These are phyloP conservation scores for Candida sp. DNA, from an alignment of 1,139 yeast species.

Conservation along the genomic window DNA sequence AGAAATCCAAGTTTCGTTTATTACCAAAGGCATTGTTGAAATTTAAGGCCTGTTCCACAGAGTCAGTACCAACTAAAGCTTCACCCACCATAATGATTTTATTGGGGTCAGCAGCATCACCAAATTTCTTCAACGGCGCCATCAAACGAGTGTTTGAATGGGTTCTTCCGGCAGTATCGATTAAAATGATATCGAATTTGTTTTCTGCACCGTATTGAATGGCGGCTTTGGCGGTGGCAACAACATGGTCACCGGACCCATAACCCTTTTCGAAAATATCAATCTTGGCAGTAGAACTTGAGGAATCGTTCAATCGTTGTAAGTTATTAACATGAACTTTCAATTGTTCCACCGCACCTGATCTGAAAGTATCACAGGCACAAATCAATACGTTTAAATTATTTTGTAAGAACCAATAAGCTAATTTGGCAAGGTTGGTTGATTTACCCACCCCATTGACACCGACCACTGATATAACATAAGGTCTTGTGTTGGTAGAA, in stretches of 20 bases:
- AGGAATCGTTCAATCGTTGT: constrained; percentile 41
- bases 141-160: constrained; percentile 93
- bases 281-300: constrained; percentile 50
- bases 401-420: constrained; percentile 93
- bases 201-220: constrained; percentile 62
- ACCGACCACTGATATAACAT: constrained; percentile 94
- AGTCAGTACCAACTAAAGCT: constrained; percentile 96
- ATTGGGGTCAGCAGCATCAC: constrained; percentile 93
- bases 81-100: constrained; percentile 99
- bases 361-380: constrained; percentile 97
- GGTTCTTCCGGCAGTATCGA: constrained; percentile 98
- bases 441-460: constrained; percentile 99
- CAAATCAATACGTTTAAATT: constrained; percentile 84
- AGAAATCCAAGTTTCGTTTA: constrained; percentile 77
- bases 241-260: constrained; percentile 92
- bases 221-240: constrained; percentile 93
- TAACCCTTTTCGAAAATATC: constrained; percentile 93
- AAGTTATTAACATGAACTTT: constrained; percentile 90
- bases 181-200: constrained; percentile 75
- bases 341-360: constrained; percentile 97
- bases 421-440: constrained; percentile 89
- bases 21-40: constrained; percentile 94
- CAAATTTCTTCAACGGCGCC: constrained; percentile 96
- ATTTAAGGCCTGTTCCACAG: constrained; percentile 92
- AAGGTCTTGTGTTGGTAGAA: constrained; percentile 55